Evolutionary conservation across 305 asterid species (phyloP).

Genomic region (Fraxinus latifolia): DNA sequence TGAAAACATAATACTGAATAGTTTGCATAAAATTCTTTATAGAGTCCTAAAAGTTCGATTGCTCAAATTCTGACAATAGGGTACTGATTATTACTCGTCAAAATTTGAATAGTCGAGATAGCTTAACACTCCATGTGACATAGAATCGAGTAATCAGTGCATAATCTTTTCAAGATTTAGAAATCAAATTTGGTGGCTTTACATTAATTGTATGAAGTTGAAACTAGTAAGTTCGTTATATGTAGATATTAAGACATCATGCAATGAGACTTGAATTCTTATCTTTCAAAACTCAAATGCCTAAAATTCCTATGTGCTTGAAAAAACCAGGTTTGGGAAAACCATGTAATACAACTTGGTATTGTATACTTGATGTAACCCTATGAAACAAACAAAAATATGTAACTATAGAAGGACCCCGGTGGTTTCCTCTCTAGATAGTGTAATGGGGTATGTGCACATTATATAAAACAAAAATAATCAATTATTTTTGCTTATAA

Average conservation of each 20-base stretch:
- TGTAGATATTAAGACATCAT: background rate
- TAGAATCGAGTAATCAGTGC: background rate
- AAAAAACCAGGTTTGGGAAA: slow-evolving; percentile 4
- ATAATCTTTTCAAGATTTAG: background rate
- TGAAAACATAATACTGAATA: background rate
- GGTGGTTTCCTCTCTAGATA: background rate
- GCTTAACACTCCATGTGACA: background rate
- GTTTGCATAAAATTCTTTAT: background rate
- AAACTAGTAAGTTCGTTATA: background rate
- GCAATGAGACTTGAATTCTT: background rate
- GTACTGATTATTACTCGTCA: background rate
- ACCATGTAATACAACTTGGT: background rate
- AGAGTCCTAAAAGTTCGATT: background rate
- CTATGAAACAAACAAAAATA: background rate
- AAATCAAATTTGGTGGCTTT: background rate
- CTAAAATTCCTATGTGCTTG: background rate
- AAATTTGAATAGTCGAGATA: background rate
- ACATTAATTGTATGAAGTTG: background rate
- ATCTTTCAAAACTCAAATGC: background rate
- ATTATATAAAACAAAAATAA: background rate
- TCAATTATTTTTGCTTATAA: background rate
- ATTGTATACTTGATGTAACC: background rate
- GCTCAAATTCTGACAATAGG: background rate
- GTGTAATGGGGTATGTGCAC: background rate
- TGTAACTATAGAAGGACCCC: background rate